Evolutionary conservation across 163 green algal genomes (phyloP).

Genomic region (Scenedesmus sp.): DNA sequence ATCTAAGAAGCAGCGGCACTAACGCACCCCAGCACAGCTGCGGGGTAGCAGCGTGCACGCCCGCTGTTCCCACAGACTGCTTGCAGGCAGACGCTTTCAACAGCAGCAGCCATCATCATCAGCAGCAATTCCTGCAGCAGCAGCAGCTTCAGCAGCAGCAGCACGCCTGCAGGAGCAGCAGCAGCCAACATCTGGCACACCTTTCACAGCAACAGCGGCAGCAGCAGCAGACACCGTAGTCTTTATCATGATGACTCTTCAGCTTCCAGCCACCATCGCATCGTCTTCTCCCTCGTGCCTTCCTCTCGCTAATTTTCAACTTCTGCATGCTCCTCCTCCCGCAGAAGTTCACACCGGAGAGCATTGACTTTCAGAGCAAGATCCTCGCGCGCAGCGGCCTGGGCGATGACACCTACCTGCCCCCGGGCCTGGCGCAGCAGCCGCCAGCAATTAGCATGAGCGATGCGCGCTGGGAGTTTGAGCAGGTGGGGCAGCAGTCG

Average conservation of each 20-base stretch:
- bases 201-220: background rate
- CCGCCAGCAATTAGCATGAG: constrained; percentile 82
- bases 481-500: constrained; percentile 59
- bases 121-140: background rate
- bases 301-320: background rate
- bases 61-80: background rate
- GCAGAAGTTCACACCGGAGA: constrained; percentile 50
- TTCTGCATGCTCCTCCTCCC: background rate
- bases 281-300: background rate
- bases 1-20: background rate
- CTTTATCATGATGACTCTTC: background rate
- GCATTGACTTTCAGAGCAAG: constrained; percentile 88
- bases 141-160: background rate
- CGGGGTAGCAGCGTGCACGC: background rate
- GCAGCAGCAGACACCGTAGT: background rate
- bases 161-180: background rate
- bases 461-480: constrained; percentile 81
- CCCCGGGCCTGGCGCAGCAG: constrained; percentile 59
- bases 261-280: background rate
- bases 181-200: background rate
- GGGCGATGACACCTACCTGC: constrained; percentile 90
- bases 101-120: background rate
- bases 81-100: background rate
- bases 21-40: background rate
- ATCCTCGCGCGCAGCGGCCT: constrained; percentile 83